These are phyloP conservation scores for Puccinia novopanici DNA, from an alignment of 1,284 basidiomycete genomes.

Conservation along the genomic window DNA sequence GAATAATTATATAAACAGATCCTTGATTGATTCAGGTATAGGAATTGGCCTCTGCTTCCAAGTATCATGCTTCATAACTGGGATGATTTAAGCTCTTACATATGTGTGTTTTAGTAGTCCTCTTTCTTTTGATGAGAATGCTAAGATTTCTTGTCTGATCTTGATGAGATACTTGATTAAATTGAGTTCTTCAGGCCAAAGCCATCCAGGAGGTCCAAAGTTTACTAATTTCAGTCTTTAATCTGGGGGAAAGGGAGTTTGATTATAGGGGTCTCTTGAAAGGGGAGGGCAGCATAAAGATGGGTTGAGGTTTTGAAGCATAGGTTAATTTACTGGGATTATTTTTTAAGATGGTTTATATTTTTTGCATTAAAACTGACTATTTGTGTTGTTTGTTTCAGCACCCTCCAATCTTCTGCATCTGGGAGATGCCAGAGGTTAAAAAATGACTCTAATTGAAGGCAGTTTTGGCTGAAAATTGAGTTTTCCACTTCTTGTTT, in stretches of 20 bases:
- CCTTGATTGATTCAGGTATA: not conserved
- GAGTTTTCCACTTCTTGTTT: too few species aligned
- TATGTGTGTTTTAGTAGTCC: conserved; percentile 21
- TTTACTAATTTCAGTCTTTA: not conserved
- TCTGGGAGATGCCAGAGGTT: not conserved
- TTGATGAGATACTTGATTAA: not conserved
- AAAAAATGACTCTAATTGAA: not conserved
- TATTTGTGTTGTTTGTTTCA: too few species aligned
- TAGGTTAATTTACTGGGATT: conserved; percentile 23
- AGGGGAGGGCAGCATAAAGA: not conserved
- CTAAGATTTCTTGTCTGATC: not conserved
- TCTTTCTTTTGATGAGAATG: conserved; percentile 8
- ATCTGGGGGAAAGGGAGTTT: not conserved
- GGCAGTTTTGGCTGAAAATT: not conserved
- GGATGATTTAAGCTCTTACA: conserved; percentile 20
- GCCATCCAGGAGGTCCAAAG: conserved; percentile 26
- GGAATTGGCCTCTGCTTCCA: conserved; percentile 16
- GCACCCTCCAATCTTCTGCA: not conserved
- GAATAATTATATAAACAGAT: not conserved
- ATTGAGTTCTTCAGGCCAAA: conserved; percentile 33
- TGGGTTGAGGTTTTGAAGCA: conserved; percentile 7
- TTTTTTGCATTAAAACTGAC: not conserved
- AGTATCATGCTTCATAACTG: conserved; percentile 7
- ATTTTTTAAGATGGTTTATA: conserved; percentile 12
- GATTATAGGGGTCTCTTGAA: conserved; percentile 11